Conservation (phyloP, 1,284 basidiomycete genomes). For the Ceratobasidium sp. region DNA sequence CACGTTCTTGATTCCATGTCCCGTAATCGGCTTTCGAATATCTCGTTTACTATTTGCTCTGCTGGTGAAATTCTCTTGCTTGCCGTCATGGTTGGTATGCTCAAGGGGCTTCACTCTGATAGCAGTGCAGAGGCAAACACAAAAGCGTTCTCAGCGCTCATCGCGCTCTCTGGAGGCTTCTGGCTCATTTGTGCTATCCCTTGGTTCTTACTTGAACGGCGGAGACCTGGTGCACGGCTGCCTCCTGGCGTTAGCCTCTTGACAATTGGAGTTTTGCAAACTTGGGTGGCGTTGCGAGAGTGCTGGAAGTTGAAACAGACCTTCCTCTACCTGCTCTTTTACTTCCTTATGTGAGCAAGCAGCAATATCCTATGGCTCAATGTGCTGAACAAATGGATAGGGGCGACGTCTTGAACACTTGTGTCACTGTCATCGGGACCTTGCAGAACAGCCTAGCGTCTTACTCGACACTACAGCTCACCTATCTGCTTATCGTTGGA, state of each 20-base stretch:
- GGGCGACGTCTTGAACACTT: slow-evolving; percentile 78
- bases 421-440: slow-evolving; percentile 80
- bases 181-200: slow-evolving; percentile 66
- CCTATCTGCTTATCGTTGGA: slow-evolving; percentile 78
- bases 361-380: neutral
- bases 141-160: slow-evolving; percentile 76
- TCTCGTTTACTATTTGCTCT: slow-evolving; percentile 79
- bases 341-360: slow-evolving; percentile 68
- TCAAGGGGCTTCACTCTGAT: slow-evolving; percentile 71
- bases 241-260: slow-evolving; percentile 71
- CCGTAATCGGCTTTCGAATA: slow-evolving; percentile 81
- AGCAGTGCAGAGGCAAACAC: slow-evolving; percentile 79
- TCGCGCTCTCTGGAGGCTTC: slow-evolving; percentile 77
- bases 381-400: neutral
- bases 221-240: slow-evolving; percentile 70
- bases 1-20: slow-evolving; percentile 70
- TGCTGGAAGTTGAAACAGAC: slow-evolving; percentile 79
- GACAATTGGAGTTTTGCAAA: slow-evolving; percentile 77
- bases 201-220: slow-evolving; percentile 60
- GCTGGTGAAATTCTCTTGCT: slow-evolving; percentile 77
- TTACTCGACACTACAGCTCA: slow-evolving; percentile 74
- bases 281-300: slow-evolving; percentile 71
- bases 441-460: slow-evolving; percentile 77
- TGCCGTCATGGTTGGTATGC: slow-evolving; percentile 79
- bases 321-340: slow-evolving; percentile 77